Percentiles rank a stretch among this genome's conserved stretches.
Evolutionary conservation across 208 protist genomes (phyloP).

Genomic region (Leishmania aethiopica): DNA sequence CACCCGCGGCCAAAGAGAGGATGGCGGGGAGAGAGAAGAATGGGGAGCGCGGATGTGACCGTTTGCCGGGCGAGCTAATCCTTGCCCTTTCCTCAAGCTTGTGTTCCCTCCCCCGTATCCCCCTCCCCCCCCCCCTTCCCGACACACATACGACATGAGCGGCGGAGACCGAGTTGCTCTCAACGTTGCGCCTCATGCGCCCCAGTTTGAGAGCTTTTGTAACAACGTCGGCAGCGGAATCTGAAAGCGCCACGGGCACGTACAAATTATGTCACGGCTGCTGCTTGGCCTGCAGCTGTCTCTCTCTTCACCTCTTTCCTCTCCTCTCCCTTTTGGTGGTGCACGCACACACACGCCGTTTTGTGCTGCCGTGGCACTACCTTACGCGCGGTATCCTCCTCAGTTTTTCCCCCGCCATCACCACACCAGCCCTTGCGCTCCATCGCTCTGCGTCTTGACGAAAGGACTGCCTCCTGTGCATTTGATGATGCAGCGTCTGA

Average conservation of each 20-base stretch:
- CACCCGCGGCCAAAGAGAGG: neutral
- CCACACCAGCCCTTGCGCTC: neutral
- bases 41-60: neutral
- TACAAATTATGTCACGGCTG: neutral
- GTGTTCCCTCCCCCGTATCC: neutral
- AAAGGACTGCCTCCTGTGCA: neutral
- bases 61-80: neutral
- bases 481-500: slow-evolving; percentile 49
- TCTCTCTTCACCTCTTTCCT: neutral
- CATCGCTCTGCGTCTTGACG: neutral
- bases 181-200: no score
- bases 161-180: no score
- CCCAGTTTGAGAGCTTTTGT: neutral
- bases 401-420: neutral
- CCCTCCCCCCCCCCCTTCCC: neutral
- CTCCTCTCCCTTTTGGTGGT: neutral
- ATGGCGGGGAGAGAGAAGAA: neutral
- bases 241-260: neutral
- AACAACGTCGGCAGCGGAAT: neutral
- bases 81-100: neutral
- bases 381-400: neutral
- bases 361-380: neutral
- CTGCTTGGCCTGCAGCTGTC: neutral
- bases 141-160: neutral
- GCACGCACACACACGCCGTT: neutral